phyloP scores from a whole-genome alignment of 352 stramenopile genomes.

The Pythium phragmitis region DNA sequence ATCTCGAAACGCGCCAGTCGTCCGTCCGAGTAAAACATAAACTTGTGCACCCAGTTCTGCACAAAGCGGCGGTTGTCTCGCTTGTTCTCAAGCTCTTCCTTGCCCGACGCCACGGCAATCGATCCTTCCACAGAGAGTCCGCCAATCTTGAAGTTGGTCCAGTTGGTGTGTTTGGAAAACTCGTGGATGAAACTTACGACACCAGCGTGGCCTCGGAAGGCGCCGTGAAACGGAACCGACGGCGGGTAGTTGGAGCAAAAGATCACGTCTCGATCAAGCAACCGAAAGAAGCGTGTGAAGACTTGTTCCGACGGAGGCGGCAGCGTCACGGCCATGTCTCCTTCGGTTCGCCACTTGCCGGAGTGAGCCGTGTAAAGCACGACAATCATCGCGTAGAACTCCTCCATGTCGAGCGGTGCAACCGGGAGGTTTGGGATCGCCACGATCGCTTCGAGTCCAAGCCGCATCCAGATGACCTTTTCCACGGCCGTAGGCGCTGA shows the following conservation, averaged over 20 bases:
- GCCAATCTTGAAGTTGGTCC: conserved; percentile 87
- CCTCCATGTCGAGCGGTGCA: conserved; percentile 82
- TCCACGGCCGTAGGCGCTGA: conserved; percentile 75
- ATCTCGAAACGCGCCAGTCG: conserved; percentile 86
- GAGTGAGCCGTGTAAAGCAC: conserved; percentile 81
- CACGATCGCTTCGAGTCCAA: conserved; percentile 83
- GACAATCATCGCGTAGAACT: conserved; percentile 89
- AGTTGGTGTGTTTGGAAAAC: conserved; percentile 75
- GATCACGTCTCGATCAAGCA: conserved; percentile 85
- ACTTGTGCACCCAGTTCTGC: conserved; percentile 91
- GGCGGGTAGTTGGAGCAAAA: conserved; percentile 89
- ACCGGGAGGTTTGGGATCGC: conserved; percentile 77
- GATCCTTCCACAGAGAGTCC: conserved; percentile 81
- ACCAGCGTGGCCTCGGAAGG: conserved; percentile 67
- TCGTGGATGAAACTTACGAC: conserved; percentile 81
- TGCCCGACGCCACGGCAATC: conserved; percentile 79
- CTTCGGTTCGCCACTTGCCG: conserved; percentile 80
- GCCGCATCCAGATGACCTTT: conserved; percentile 87
- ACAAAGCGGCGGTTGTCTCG: conserved; percentile 81
- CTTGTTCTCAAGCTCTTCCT: conserved; percentile 87
- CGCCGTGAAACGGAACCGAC: conserved; percentile 85
- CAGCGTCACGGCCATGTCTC: conserved; percentile 87
- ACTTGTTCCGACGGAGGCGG: conserved; percentile 84
- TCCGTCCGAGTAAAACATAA: conserved; percentile 84
- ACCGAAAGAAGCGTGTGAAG: conserved; percentile 84